A percentile compares a stretch with the other conserved stretches of the same genome.
Evolutionary conservation across 1,139 yeast species (phyloP).

Genomic region (Petasospora fabianii): DNA sequence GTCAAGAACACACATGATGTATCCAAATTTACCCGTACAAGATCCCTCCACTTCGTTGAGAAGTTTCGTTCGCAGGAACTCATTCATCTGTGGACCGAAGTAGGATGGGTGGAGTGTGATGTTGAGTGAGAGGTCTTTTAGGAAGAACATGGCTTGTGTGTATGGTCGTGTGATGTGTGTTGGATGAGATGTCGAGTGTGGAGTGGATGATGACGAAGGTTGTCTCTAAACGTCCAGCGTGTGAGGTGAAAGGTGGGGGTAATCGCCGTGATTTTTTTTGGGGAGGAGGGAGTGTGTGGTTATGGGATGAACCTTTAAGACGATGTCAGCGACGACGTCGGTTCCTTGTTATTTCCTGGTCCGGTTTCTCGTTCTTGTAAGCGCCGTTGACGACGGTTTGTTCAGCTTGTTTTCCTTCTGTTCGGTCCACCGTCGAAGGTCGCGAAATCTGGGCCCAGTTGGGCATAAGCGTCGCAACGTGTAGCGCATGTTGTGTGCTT

Average conservation of each 20-base stretch:
- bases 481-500: background rate
- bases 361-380: background rate
- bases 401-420: background rate
- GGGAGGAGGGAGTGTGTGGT: background rate
- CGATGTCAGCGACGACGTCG: background rate
- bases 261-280: background rate
- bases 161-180: slow-evolving; percentile 1
- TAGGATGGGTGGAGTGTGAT: slow-evolving; percentile 94
- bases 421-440: background rate
- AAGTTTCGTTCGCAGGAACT: slow-evolving; percentile 81
- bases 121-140: slow-evolving; percentile 85
- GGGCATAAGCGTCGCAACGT: no score
- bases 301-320: background rate
- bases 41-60: slow-evolving; percentile 97
- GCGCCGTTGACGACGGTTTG: no score
- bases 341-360: background rate
- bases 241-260: background rate
- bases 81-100: slow-evolving; percentile 97
- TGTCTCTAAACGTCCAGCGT: slow-evolving; percentile 5
- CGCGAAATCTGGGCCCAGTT: background rate
- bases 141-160: slow-evolving; percentile 35
- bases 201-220: no score
- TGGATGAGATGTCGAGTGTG: no score
- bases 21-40: slow-evolving; percentile 98
- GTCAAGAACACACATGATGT: slow-evolving; percentile 92